A percentile compares a stretch with the other conserved stretches of the same genome.
These are phyloP conservation scores for Pichia sp. DNA, from an alignment of 1,139 yeast genomes.

Conservation along the genomic window DNA sequence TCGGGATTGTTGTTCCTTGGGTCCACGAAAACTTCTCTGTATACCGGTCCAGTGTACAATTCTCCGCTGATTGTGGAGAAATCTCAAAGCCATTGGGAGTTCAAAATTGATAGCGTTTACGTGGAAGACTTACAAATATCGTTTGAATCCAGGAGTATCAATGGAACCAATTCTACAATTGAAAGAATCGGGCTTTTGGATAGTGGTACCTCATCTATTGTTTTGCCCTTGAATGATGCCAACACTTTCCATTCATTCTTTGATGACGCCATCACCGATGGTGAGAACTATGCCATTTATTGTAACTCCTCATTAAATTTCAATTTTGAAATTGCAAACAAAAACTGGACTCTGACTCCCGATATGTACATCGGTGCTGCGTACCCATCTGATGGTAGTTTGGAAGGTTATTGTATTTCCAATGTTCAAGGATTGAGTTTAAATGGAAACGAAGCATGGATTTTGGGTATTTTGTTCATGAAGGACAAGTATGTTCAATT, in stretches of 20 bases:
- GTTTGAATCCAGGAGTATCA: conserved; percentile 24
- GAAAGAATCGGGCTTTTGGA: conserved; percentile 46
- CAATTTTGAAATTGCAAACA: conserved; percentile 34
- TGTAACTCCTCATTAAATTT: conserved; percentile 39
- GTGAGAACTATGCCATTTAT: conserved; percentile 49
- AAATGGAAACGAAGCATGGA: conserved; percentile 31
- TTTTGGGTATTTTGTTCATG: conserved; percentile 56
- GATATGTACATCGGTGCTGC: conserved; percentile 40
- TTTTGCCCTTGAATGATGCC: conserved; percentile 52
- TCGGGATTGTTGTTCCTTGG: conserved; percentile 41
- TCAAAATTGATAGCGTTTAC: conserved; percentile 33
- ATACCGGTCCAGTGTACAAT: conserved; percentile 36
- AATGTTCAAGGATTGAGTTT: conserved; percentile 49
- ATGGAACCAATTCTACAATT: conserved; percentile 12
- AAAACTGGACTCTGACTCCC: conserved; percentile 38
- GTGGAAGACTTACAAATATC: conserved; percentile 28
- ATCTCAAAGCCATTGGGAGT: conserved; percentile 43
- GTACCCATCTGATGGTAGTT: conserved; percentile 29
- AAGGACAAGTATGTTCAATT: conserved; percentile 51
- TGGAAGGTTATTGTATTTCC: conserved; percentile 52
- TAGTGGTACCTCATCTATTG: conserved; percentile 60
- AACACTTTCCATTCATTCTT: conserved; percentile 44
- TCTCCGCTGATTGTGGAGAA: conserved; percentile 31
- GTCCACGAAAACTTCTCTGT: conserved; percentile 31
- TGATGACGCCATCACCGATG: conserved; percentile 41